These are phyloP conservation scores for Helichrysum umbraculigerum DNA, from an alignment of 129 eudicot genomes.

Conservation along the genomic window DNA sequence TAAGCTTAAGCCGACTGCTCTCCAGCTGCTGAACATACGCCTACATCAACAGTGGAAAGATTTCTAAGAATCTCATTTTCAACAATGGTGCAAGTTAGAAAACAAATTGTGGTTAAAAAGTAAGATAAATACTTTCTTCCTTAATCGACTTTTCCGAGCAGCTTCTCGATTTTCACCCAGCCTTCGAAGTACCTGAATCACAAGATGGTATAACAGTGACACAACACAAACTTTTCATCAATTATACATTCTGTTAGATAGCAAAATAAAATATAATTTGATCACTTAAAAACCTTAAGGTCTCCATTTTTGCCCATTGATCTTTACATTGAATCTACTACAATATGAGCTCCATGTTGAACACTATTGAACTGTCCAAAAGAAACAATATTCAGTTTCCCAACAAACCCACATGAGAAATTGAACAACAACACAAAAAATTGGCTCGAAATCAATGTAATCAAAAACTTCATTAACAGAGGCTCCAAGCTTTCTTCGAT, in stretches of 20 bases:
- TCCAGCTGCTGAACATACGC: slow-evolving; percentile 98
- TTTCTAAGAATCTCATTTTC: slow-evolving; percentile 7
- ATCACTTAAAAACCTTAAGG: no score
- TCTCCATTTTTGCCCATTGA: no score
- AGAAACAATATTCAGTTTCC: no score
- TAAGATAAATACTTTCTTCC: slow-evolving; percentile 68
- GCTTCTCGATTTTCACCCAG: slow-evolving; percentile 99
- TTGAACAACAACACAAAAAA: slow-evolving; percentile 29
- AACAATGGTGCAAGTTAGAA: background rate
- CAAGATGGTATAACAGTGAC: background rate
- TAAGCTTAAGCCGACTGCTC: slow-evolving; percentile 69
- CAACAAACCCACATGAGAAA: slow-evolving; percentile 31
- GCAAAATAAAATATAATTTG: no score
- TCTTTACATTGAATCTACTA: no score
- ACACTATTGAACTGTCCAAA: no score
- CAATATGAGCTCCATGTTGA: no score
- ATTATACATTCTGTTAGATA: no score
- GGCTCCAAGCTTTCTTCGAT: no score
- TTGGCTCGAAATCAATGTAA: no score
- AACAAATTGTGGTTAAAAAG: background rate
- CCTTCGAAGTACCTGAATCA: slow-evolving; percentile 67
- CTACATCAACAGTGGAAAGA: slow-evolving; percentile 35
- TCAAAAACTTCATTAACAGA: no score
- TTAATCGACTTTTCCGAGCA: slow-evolving; percentile 84
- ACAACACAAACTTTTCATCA: no score